These are phyloP conservation scores for Pythium dissimile DNA, from an alignment of 352 stramenopile genomes.

Conservation along the genomic window DNA sequence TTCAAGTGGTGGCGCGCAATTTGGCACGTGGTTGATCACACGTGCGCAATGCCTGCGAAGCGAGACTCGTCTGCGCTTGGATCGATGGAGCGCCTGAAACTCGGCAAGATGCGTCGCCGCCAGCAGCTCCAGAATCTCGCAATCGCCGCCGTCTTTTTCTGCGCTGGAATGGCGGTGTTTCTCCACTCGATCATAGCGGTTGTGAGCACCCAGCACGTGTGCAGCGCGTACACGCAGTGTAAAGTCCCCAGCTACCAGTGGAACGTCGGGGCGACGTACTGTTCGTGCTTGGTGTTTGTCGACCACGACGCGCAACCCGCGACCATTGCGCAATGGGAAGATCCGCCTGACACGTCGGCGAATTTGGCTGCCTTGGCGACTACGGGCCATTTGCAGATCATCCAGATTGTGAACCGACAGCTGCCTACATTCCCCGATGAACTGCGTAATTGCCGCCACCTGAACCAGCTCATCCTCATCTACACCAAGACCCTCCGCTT, in stretches of 20 bases:
- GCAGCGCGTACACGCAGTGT: background rate
- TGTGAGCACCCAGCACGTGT: background rate
- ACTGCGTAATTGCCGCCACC: conserved; percentile 7
- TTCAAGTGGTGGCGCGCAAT: conserved; percentile 40
- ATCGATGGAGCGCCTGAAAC: background rate
- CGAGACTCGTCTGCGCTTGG: background rate
- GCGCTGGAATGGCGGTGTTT: conserved; percentile 6
- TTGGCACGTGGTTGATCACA: conserved; percentile 12
- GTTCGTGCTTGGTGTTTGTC: conserved; percentile 25
- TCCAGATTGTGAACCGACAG: conserved; percentile 27
- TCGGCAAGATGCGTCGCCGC: background rate
- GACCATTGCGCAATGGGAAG: conserved; percentile 11
- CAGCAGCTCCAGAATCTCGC: background rate
- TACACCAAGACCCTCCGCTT: conserved; percentile 23
- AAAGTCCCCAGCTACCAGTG: conserved; percentile 6
- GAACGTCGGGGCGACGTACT: conserved; percentile 6
- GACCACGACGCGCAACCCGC: background rate
- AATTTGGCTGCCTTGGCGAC: conserved; percentile 12
- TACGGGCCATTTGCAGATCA: conserved; percentile 18
- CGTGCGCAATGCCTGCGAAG: background rate
- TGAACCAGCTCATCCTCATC: conserved; percentile 29
- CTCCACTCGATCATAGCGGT: conserved; percentile 14
- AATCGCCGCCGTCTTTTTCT: conserved; percentile 3
- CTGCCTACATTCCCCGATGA: conserved; percentile 10
- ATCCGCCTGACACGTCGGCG: conserved; percentile 9